Conservation (phyloP, 1,284 basidiomycete genomes). For the Grifola frondosa region DNA sequence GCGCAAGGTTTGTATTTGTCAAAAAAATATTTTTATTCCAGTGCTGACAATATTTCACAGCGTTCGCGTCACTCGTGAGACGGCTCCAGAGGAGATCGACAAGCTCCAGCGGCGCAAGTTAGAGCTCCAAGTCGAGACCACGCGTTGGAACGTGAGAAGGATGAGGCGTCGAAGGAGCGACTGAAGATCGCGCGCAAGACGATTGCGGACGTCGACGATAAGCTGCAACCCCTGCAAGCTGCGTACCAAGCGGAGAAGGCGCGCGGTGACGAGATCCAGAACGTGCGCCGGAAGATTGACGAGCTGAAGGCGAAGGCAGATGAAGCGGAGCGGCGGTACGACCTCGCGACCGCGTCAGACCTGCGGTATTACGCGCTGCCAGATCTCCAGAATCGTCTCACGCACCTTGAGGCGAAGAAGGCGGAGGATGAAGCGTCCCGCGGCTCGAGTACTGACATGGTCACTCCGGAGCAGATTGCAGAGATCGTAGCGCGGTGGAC, state of each 20-base stretch:
- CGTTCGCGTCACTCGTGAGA: conserved; percentile 93
- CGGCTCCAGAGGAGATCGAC: conserved; percentile 93
- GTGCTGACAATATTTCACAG: conserved; percentile 33
- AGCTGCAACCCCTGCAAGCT: conserved; percentile 86
- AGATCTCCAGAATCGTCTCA: conserved; percentile 80
- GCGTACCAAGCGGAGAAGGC: conserved; percentile 90
- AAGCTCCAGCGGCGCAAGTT: conserved; percentile 91
- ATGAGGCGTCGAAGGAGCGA: conserved; percentile 86
- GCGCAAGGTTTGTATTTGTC: conserved; percentile 61
- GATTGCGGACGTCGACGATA: conserved; percentile 85
- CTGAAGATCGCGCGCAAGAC: conserved; percentile 78
- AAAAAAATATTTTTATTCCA: background rate
- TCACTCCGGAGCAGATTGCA: conserved; percentile 90
- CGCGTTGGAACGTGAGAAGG: conserved; percentile 92
- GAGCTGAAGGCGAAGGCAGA: conserved; percentile 92
- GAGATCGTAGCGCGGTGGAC: conserved; percentile 90
- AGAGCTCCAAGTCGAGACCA: conserved; percentile 93
- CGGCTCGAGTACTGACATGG: conserved; percentile 65
- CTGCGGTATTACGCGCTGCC: conserved; percentile 93
- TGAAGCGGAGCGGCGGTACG: conserved; percentile 88
- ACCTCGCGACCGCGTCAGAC: conserved; percentile 86
- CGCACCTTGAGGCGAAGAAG: conserved; percentile 71
- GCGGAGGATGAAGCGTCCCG: conserved; percentile 64
- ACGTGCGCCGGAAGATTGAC: conserved; percentile 83
- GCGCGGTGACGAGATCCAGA: conserved; percentile 84